phyloP scores from a whole-genome alignment of 108 stramenopile genomes.

The Skeletonema costatum region DNA sequence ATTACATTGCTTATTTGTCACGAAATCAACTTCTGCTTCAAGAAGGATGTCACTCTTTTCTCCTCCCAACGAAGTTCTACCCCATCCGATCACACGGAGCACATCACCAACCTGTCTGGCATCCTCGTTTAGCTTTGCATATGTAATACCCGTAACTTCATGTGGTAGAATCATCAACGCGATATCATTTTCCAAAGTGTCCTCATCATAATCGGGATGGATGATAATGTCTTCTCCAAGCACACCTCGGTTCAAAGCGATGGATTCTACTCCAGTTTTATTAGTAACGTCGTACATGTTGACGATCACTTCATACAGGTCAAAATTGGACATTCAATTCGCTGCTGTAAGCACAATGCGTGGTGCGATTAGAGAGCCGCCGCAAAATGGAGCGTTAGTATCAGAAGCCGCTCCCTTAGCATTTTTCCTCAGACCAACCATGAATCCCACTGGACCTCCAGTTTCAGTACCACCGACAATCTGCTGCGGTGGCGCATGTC shows the following conservation, averaged over 20 bases:
- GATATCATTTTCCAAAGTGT: neutral
- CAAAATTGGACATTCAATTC: constrained; percentile 10
- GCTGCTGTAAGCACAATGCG: constrained; percentile 45
- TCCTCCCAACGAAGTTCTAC: neutral
- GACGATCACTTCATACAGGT: too few relatives aligned
- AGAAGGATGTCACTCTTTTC: neutral
- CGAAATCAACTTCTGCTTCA: neutral
- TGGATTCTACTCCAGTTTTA: too few relatives aligned
- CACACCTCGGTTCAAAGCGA: too few relatives aligned
- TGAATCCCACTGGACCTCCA: too few relatives aligned
- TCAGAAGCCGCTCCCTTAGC: too few relatives aligned
- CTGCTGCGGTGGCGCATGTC: too few relatives aligned
- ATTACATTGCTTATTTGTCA: neutral
- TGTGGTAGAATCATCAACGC: neutral
- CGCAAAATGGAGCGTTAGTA: constrained; percentile 9
- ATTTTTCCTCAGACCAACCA: too few relatives aligned
- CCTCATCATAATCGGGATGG: neutral
- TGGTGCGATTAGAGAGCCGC: constrained; percentile 36
- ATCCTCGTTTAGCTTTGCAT: neutral
- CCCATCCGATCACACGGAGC: neutral
- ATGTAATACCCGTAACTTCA: neutral
- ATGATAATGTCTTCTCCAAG: neutral
- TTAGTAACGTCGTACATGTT: too few relatives aligned
- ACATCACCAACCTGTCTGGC: neutral
- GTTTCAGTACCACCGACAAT: too few relatives aligned